Percentiles rank a stretch among this genome's conserved stretches.
Evolutionary conservation across 805 yeast species (phyloP).

Genomic region (Metschnikowia peoriensis): DNA sequence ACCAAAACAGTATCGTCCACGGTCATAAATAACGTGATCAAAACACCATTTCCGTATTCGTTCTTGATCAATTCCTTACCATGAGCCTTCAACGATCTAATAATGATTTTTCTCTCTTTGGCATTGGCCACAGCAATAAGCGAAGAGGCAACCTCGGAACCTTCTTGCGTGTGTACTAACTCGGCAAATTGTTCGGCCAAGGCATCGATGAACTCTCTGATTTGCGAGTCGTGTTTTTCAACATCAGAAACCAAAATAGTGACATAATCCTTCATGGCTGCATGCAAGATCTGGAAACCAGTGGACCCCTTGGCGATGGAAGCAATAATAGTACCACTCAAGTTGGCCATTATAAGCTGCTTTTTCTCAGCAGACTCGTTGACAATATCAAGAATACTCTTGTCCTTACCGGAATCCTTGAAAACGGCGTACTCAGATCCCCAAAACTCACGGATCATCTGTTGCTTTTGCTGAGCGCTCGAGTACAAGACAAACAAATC

Average conservation of each 20-base stretch:
- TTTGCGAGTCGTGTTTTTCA: conserved; percentile 50
- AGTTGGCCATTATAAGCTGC: conserved; percentile 68
- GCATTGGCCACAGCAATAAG: conserved; percentile 82
- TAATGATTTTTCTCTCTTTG: conserved; percentile 81
- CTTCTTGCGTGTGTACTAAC: conserved; percentile 92
- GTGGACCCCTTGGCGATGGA: conserved; percentile 94
- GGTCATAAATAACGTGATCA: conserved; percentile 74
- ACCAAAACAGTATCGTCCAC: conserved; percentile 92
- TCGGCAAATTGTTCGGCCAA: conserved; percentile 89
- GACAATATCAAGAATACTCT: conserved; percentile 64
- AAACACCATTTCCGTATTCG: conserved; percentile 81
- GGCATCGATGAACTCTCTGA: conserved; percentile 77
- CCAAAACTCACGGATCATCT: conserved; percentile 95
- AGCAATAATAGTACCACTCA: conserved; percentile 80
- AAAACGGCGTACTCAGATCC: conserved; percentile 94
- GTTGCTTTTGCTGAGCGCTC: conserved; percentile 77
- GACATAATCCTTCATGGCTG: conserved; percentile 89
- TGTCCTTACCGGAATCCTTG: conserved; percentile 66
- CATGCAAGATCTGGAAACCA: conserved; percentile 93
- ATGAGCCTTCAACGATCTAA: conserved; percentile 73
- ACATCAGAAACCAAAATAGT: conserved; percentile 60
- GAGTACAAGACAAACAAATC: conserved; percentile 86
- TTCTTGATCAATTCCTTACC: conserved; percentile 74
- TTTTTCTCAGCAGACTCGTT: conserved; percentile 73
- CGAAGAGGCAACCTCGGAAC: conserved; percentile 85